These are phyloP conservation scores for Medicago ruthenica DNA, from an alignment of 306 rosid species.

Conservation along the genomic window DNA sequence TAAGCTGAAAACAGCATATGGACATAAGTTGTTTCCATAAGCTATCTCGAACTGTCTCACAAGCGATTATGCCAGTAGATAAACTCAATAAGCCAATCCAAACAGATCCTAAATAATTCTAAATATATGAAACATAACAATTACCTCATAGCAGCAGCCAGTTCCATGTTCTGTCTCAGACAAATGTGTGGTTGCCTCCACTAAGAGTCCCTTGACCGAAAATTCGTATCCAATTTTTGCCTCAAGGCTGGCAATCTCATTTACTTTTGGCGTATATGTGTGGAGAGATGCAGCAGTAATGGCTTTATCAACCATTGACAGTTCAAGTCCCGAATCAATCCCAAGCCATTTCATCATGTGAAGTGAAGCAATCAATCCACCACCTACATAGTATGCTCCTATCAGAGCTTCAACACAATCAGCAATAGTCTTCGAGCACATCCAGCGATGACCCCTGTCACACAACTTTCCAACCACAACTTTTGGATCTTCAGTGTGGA, in stretches of 20 bases:
- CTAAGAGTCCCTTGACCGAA: slow-evolving; percentile 81
- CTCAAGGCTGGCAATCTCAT: slow-evolving; percentile 71
- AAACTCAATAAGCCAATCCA: background rate
- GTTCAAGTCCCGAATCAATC: slow-evolving; percentile 73
- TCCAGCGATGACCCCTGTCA: slow-evolving; percentile 92
- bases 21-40: background rate
- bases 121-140: slow-evolving; percentile 21
- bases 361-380: slow-evolving; percentile 80
- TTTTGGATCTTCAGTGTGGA: slow-evolving; percentile 74
- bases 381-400: slow-evolving; percentile 85
- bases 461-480: slow-evolving; percentile 80
- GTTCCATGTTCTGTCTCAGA: slow-evolving; percentile 65
- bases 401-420: slow-evolving; percentile 96
- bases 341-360: slow-evolving; percentile 87
- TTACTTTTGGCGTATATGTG: slow-evolving; percentile 55
- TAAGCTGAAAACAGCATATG: background rate
- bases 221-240: slow-evolving; percentile 71
- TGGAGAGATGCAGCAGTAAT: slow-evolving; percentile 69
- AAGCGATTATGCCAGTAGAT: background rate
- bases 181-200: slow-evolving; percentile 82
- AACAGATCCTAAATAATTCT: slow-evolving; percentile 5
- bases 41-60: background rate
- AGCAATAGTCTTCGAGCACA: slow-evolving; percentile 84
- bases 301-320: slow-evolving; percentile 68
- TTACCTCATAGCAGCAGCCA: slow-evolving; percentile 84